Evolutionary conservation across 2,329 filamentous ascomycete genomes (phyloP).

Genomic region (Fusarium austroafricanum): DNA sequence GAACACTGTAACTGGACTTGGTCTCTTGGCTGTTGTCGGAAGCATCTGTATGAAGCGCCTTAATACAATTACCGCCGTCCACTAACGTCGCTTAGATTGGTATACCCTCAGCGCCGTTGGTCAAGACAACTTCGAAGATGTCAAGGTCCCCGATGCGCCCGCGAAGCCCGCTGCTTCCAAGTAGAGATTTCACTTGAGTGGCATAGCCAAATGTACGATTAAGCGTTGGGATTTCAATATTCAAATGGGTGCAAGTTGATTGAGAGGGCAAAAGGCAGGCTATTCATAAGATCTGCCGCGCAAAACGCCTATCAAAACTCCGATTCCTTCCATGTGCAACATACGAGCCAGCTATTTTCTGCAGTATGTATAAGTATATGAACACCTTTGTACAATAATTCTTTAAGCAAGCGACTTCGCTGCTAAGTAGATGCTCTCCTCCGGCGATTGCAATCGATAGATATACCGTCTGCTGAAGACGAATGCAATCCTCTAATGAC

Average conservation of each 20-base stretch:
- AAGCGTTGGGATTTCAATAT: constrained; percentile 16
- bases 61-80: background rate
- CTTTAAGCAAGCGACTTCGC: constrained; percentile 29
- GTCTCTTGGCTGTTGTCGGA: constrained; percentile 78
- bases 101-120: constrained; percentile 84
- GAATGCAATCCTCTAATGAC: constrained; percentile 31
- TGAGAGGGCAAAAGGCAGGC: constrained; percentile 25
- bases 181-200: constrained; percentile 30
- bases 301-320: constrained; percentile 35
- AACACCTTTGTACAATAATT: constrained; percentile 40
- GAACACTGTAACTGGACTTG: constrained; percentile 85
- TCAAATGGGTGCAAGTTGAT: background rate
- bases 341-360: constrained; percentile 37
- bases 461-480: constrained; percentile 18
- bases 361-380: constrained; percentile 40
- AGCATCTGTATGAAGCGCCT: constrained; percentile 83
- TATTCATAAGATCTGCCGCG: constrained; percentile 35
- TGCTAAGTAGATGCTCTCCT: constrained; percentile 32
- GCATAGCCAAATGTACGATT: constrained; percentile 7
- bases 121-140: constrained; percentile 97
- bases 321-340: constrained; percentile 36
- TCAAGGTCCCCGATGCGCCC: constrained; percentile 84
- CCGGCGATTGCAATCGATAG: constrained; percentile 26
- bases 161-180: constrained; percentile 57
- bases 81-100: constrained; percentile 56